Evolutionary conservation across 1,284 basidiomycete species (phyloP).

Genomic region (Pascua sp.): DNA sequence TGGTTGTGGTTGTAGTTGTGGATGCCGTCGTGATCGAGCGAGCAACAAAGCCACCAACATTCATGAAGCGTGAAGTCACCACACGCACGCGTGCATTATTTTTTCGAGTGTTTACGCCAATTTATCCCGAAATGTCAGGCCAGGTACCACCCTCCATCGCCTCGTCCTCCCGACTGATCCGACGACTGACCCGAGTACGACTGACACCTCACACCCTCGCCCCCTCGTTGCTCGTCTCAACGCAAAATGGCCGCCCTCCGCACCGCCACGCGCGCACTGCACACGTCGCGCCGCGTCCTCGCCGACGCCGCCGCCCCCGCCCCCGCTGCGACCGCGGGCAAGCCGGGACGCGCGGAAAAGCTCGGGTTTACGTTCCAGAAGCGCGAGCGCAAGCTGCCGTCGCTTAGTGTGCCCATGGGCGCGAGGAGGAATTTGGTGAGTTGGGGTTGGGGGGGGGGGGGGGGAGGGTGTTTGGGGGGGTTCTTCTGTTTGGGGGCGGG

Average conservation of each 20-base stretch:
- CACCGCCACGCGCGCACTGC: slow-evolving; percentile 8
- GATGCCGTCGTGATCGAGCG: neutral
- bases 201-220: neutral
- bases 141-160: neutral
- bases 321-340: neutral
- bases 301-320: neutral
- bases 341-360: neutral
- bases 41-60: no score
- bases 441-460: neutral
- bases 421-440: neutral
- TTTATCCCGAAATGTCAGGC: neutral
- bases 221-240: no score
- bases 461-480: no score
- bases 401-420: slow-evolving; percentile 1
- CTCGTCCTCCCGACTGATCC: neutral
- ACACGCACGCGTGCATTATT: no score
- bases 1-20: neutral
- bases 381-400: slow-evolving; percentile 11
- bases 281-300: slow-evolving; percentile 7
- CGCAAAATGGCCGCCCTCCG: slow-evolving; percentile 11
- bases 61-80: no score
- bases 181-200: neutral
- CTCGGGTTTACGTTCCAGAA: slow-evolving; percentile 7
- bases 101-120: no score
- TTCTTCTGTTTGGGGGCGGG: no score